phyloP scores from a whole-genome alignment of 768 basidiomycete genomes.

The Leucosporidium scottii region DNA sequence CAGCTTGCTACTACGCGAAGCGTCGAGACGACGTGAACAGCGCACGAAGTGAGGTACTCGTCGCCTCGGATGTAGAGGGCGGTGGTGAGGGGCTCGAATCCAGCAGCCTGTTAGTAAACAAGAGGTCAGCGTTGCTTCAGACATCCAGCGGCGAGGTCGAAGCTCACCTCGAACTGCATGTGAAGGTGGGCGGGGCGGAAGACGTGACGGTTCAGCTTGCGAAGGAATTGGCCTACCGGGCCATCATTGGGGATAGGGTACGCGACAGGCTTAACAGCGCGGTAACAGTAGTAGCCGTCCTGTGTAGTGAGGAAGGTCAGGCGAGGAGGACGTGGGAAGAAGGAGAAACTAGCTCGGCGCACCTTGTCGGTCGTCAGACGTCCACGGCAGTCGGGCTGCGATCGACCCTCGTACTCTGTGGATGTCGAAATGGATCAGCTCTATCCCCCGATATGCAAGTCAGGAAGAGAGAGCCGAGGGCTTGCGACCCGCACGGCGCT shows the following conservation, averaged over 20 bases:
- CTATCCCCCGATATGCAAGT: too few species aligned
- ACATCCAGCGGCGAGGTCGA: too few species aligned
- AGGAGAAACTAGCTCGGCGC: too few species aligned
- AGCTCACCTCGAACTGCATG: constrained; percentile 42
- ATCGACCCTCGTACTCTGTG: constrained; percentile 19
- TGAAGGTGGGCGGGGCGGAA: constrained; percentile 75
- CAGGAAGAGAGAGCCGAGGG: too few species aligned
- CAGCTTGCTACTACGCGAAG: too few species aligned
- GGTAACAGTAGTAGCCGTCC: constrained; percentile 21
- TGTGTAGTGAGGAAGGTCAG: too few species aligned
- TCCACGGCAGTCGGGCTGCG: constrained; percentile 24
- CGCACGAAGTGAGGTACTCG: constrained; percentile 46
- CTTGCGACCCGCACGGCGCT: too few species aligned
- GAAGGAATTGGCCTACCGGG: constrained; percentile 60
- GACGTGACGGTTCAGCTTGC: constrained; percentile 55
- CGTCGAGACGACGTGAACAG: too few species aligned
- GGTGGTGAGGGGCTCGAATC: constrained; percentile 63
- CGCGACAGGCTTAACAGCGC: constrained; percentile 14
- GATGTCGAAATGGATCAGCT: too few species aligned
- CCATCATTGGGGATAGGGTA: constrained; percentile 47
- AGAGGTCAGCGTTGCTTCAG: neutral
- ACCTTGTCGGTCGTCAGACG: constrained; percentile 13
- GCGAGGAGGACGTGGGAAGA: too few species aligned
- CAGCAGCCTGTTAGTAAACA: constrained; percentile 48
- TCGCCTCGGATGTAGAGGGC: constrained; percentile 67